Percentiles rank a stretch among this genome's conserved stretches.
phyloP scores from a whole-genome alignment of 345 rosid species.

The Schrenkiella parvula region DNA sequence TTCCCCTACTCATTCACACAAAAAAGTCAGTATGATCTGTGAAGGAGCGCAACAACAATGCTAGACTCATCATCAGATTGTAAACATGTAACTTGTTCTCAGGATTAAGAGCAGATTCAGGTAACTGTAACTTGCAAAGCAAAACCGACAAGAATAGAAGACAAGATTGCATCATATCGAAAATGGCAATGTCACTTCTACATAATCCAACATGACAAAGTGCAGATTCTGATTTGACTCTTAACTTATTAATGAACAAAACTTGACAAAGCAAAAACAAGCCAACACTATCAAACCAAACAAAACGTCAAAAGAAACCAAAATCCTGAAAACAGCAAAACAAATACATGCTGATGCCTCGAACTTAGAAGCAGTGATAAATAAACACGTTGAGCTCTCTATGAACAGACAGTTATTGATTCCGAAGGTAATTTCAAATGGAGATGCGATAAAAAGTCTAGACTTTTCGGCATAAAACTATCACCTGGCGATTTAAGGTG shows the following conservation, averaged over 20 bases:
- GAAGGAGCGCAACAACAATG: not conserved
- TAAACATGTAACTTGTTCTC: too few species aligned
- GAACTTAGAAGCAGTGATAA: not conserved
- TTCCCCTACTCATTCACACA: conserved; percentile 44
- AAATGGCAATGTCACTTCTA: not conserved
- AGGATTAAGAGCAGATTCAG: not conserved
- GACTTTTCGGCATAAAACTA: not conserved
- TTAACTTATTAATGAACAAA: not conserved
- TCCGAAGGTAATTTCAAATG: not conserved
- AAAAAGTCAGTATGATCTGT: not conserved
- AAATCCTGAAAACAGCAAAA: not conserved
- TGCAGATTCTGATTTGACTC: not conserved
- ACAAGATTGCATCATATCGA: not conserved
- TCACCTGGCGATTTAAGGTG: conserved; percentile 76
- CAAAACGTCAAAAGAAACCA: not conserved
- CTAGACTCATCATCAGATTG: not conserved
- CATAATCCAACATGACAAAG: not conserved
- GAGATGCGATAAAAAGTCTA: not conserved
- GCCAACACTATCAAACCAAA: not conserved
- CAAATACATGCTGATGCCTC: conserved; percentile 9
- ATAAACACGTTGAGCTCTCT: not conserved
- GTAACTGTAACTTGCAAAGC: not conserved
- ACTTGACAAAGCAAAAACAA: not conserved
- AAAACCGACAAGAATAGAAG: not conserved
- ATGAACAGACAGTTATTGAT: not conserved